Evolutionary conservation across 108 stramenopile genomes (phyloP).

Genomic region (Skeletonema tropicum): DNA sequence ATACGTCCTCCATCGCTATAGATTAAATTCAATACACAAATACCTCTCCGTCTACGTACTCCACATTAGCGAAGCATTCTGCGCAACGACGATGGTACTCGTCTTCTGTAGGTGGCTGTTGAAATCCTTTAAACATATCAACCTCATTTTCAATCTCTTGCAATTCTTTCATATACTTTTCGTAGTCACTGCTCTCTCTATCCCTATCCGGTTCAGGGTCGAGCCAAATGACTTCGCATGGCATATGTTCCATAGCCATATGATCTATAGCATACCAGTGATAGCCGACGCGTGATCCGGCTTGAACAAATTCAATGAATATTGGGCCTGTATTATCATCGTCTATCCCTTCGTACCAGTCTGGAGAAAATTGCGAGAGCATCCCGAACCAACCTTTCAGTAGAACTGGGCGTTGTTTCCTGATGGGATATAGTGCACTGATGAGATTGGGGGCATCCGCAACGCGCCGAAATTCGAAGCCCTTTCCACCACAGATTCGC

Average conservation of each 20-base stretch:
- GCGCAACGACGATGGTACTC: neutral
- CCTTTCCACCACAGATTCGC: too few relatives aligned
- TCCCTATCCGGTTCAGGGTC: neutral
- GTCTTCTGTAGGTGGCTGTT: neutral
- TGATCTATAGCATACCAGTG: neutral
- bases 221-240: slow-evolving; percentile 1
- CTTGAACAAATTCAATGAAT: neutral
- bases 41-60: too few relatives aligned
- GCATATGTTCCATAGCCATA: too few relatives aligned
- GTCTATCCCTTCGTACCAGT: neutral
- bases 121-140: neutral
- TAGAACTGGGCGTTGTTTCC: too few relatives aligned
- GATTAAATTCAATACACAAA: too few relatives aligned
- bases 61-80: too few relatives aligned
- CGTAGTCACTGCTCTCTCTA: neutral
- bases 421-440: neutral
- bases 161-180: neutral
- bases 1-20: too few relatives aligned
- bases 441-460: neutral
- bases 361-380: neutral
- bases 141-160: neutral
- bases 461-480: neutral
- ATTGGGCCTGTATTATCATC: neutral
- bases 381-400: neutral
- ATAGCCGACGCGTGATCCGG: neutral